Conservation (phyloP, 495 filamentous ascomycete genomes). For the Penicillium arizonense region DNA sequence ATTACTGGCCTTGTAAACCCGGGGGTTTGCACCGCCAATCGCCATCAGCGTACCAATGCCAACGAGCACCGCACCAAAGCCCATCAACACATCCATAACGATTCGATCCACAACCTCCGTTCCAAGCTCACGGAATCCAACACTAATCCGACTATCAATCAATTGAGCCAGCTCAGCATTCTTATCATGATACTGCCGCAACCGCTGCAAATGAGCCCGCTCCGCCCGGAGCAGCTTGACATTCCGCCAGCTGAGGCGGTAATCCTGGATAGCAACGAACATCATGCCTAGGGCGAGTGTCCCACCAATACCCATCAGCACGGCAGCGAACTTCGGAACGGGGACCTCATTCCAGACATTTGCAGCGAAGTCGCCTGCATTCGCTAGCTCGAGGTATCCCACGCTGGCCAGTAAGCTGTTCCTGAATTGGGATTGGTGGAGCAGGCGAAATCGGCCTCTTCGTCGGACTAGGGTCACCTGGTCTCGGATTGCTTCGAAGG, state of each 20-base stretch:
- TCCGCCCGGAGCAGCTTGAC: conserved; percentile 40
- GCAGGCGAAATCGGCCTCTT: conserved; percentile 18
- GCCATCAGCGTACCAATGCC: conserved; percentile 51
- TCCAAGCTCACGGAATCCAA: conserved; percentile 41
- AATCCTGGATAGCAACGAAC: conserved; percentile 42
- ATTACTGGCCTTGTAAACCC: conserved; percentile 43
- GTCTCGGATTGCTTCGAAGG: conserved; percentile 10
- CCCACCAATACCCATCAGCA: conserved; percentile 51
- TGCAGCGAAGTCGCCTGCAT: conserved; percentile 52
- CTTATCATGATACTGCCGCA: conserved; percentile 15
- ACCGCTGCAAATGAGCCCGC: conserved; percentile 24
- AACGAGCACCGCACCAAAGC: conserved; percentile 44
- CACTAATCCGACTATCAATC: conserved; percentile 33
- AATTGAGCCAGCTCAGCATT: conserved; percentile 14
- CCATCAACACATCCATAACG: conserved; percentile 47
- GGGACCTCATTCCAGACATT: conserved; percentile 54
- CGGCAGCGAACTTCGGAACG: conserved; percentile 41
- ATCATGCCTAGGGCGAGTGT: conserved; percentile 43
- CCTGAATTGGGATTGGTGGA: conserved; percentile 34
- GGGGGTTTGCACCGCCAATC: conserved; percentile 42
- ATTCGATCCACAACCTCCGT: conserved; percentile 48
- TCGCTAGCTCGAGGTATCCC: conserved; percentile 51
- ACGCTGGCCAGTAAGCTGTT: conserved; percentile 49
- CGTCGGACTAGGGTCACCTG: conserved; percentile 21
- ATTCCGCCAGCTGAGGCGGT: conserved; percentile 42